Evolutionary conservation across 805 yeast species (phyloP).

Genomic region (Candida piceae): DNA sequence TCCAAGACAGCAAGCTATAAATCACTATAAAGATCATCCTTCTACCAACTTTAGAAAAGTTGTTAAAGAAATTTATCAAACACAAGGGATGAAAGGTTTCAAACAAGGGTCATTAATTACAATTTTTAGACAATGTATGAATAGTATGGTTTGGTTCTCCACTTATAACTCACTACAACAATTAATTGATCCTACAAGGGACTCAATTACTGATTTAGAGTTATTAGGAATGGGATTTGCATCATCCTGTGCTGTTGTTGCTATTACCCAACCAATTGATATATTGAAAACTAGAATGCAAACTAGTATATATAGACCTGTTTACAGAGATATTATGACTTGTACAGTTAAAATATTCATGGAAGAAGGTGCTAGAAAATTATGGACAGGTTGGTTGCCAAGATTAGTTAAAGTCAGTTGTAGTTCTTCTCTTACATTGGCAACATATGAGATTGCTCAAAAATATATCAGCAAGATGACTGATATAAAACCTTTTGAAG

Average conservation of each 20-base stretch:
- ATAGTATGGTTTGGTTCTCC: constrained; percentile 79
- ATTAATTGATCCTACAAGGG: constrained; percentile 48
- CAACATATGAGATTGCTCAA: constrained; percentile 56
- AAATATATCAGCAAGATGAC: constrained; percentile 31
- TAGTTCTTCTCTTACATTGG: constrained; percentile 65
- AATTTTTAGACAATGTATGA: constrained; percentile 67
- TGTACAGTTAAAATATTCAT: constrained; percentile 46
- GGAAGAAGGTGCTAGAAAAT: constrained; percentile 39
- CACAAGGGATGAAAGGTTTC: constrained; percentile 74
- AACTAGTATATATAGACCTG: constrained; percentile 55
- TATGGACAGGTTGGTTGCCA: constrained; percentile 61
- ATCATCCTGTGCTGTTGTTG: constrained; percentile 70
- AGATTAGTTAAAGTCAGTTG: constrained; percentile 65
- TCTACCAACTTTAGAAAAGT: constrained; percentile 49
- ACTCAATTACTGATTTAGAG: constrained; percentile 36
- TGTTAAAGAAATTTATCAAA: constrained; percentile 58
- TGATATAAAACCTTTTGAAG: constrained; percentile 27
- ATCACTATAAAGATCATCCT: constrained; percentile 46
- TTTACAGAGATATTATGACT: constrained; percentile 58
- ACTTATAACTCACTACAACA: constrained; percentile 77
- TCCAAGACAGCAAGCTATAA: constrained; percentile 15
- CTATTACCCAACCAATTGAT: constrained; percentile 83
- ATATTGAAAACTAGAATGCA: constrained; percentile 85
- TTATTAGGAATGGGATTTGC: constrained; percentile 45
- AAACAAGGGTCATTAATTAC: constrained; percentile 84